Conservation (phyloP, 192 early-diverging fungal species). For the Funneliformis mosseae region DNA sequence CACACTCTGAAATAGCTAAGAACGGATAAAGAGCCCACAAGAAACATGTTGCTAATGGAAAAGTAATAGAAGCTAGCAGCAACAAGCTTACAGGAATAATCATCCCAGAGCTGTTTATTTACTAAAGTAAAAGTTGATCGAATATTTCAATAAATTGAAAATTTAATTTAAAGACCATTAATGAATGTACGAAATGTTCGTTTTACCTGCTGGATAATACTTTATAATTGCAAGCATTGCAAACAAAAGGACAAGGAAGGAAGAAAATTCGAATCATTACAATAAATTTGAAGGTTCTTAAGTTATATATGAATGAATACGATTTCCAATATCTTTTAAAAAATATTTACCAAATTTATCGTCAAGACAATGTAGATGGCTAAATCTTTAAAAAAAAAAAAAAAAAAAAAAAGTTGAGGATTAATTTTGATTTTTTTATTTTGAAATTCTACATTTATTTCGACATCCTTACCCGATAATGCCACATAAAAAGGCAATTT, state of each 20-base stretch:
- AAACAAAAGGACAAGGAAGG: not conserved
- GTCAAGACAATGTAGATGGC: not conserved
- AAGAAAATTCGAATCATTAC: not conserved
- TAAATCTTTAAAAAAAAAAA: not conserved
- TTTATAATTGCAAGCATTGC: not conserved
- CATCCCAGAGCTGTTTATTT: not conserved
- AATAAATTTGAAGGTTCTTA: not conserved
- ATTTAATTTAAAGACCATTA: not conserved
- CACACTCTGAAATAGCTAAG: conserved; percentile 9
- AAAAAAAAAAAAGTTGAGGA: no score
- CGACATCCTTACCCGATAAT: not conserved
- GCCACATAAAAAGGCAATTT: not conserved
- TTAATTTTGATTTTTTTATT: no score
- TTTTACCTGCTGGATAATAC: not conserved
- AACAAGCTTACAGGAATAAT: not conserved
- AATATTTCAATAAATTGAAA: not conserved
- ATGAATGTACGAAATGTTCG: no score
- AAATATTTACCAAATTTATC: not conserved
- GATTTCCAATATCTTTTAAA: not conserved
- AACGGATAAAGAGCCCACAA: not conserved
- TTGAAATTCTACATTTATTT: not conserved
- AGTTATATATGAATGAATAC: not conserved
- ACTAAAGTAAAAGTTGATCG: not conserved
- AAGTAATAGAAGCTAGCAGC: not conserved
- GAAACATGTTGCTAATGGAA: not conserved